A percentile compares a stretch with the other conserved stretches of the same genome.
Conservation (phyloP, 768 basidiomycete genomes). For the Tylopilus balloui region DNA sequence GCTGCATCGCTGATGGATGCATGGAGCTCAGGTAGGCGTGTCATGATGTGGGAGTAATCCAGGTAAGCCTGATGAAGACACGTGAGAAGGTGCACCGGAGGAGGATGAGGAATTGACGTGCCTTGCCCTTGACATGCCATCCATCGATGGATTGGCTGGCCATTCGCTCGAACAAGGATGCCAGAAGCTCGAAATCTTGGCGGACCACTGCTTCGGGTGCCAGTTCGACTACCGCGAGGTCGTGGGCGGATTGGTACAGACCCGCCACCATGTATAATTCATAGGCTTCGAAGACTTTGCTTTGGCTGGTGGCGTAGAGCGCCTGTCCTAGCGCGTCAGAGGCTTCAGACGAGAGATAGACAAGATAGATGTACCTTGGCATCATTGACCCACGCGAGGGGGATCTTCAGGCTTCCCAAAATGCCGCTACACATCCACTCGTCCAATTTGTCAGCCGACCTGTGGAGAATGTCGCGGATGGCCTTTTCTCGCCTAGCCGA, state of each 20-base stretch:
- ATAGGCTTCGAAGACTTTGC: conserved; percentile 69
- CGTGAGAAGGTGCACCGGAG: conserved; percentile 4
- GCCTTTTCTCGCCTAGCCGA: conserved; percentile 71
- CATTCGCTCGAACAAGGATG: conserved; percentile 66
- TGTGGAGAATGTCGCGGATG: conserved; percentile 72
- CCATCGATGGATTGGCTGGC: conserved; percentile 53
- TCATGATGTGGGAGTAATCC: conserved; percentile 67
- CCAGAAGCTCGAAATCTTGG: conserved; percentile 52
- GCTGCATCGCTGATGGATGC: conserved; percentile 40
- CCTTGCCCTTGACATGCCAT: conserved; percentile 86
- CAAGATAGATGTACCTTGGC: conserved; percentile 55
- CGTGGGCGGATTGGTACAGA: conserved; percentile 70
- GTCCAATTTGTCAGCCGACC: conserved; percentile 61
- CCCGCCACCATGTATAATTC: conserved; percentile 70
- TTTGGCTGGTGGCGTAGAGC: conserved; percentile 54
- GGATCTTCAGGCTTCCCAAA: conserved; percentile 74
- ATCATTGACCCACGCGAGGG: conserved; percentile 83
- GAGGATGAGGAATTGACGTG: conserved; percentile 25
- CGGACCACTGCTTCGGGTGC: conserved; percentile 81
- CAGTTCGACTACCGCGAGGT: conserved; percentile 78
- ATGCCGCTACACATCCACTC: conserved; percentile 72
- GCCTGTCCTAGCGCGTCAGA: conserved; percentile 45
- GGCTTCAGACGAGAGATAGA: background rate
- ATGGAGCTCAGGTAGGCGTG: conserved; percentile 52
- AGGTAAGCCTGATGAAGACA: conserved; percentile 49